Evolutionary conservation across 2,329 filamentous ascomycete species (phyloP).

Genomic region (Pseudogymnoascus destructans): DNA sequence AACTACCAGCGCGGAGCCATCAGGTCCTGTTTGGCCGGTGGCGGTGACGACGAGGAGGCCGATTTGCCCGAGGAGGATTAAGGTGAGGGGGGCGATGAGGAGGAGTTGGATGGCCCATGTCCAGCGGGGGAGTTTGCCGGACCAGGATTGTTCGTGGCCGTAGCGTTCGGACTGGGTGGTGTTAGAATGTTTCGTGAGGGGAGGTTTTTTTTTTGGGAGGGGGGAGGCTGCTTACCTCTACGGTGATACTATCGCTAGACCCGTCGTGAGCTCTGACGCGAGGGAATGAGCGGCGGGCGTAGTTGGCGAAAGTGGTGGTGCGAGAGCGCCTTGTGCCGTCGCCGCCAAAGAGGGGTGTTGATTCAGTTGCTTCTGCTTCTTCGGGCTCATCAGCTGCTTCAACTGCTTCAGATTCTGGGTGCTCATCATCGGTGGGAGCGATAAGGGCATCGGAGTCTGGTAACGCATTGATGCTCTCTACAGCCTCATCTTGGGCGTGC

Average conservation of each 20-base stretch:
- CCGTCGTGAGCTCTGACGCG: background rate
- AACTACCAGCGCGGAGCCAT: conserved; percentile 60
- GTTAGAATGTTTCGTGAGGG: background rate
- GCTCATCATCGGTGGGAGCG: conserved; percentile 23
- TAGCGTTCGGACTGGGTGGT: conserved; percentile 31
- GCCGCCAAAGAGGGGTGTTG: conserved; percentile 38
- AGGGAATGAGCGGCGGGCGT: conserved; percentile 28
- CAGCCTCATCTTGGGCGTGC: conserved; percentile 35
- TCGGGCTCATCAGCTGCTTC: conserved; percentile 17
- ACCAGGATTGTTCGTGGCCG: conserved; percentile 75
- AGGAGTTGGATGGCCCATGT: conserved; percentile 82
- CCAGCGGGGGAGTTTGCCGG: conserved; percentile 62
- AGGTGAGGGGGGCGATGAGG: conserved; percentile 60
- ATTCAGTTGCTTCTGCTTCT: conserved; percentile 34
- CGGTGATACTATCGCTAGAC: conserved; percentile 20
- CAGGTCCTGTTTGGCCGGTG: conserved; percentile 67
- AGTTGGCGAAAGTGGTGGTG: conserved; percentile 43
- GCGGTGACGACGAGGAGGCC: conserved; percentile 60
- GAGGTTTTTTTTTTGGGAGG: background rate
- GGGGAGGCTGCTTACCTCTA: conserved; percentile 12
- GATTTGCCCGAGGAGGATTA: conserved; percentile 66
- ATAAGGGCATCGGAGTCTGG: conserved; percentile 29
- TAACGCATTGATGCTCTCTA: conserved; percentile 27
- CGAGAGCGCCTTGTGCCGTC: conserved; percentile 35
- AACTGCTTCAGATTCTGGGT: background rate